Evolutionary conservation across 164 flowering plant species (phyloP).

Genomic region (Paratinospora sagittata): DNA sequence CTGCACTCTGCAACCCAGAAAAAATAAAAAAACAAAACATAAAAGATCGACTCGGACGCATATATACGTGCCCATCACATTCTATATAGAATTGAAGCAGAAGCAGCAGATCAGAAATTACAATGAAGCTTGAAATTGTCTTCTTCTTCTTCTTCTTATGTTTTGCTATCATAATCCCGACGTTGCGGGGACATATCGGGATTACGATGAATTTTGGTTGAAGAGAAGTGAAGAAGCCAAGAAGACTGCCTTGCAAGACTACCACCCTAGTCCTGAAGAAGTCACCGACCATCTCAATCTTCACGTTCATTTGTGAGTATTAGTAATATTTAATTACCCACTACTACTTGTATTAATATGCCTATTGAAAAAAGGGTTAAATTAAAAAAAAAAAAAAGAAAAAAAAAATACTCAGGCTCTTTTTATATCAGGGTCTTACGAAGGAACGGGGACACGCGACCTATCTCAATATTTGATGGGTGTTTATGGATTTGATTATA

Average conservation of each 20-base stretch:
- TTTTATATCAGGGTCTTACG: too few relatives aligned
- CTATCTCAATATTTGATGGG: too few relatives aligned
- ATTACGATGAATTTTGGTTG: constrained; percentile 43
- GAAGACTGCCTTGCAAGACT: constrained; percentile 25
- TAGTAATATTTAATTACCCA: too few relatives aligned
- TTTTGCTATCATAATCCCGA: constrained; percentile 11
- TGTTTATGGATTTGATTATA: too few relatives aligned
- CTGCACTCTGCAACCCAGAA: neutral
- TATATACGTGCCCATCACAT: too few relatives aligned
- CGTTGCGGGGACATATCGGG: constrained; percentile 28
- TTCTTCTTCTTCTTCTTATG: constrained; percentile 16
- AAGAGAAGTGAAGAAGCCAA: constrained; percentile 35
- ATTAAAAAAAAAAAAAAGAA: too few relatives aligned
- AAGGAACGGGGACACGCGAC: too few relatives aligned
- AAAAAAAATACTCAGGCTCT: too few relatives aligned
- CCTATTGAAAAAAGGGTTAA: too few relatives aligned
- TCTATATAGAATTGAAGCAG: too few relatives aligned
- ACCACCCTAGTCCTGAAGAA: constrained; percentile 38
- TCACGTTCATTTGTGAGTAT: constrained; percentile 35
- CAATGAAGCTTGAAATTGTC: neutral
- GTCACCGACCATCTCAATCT: constrained; percentile 34
- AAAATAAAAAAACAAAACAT: neutral
- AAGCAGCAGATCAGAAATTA: neutral
- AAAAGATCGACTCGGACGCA: too few relatives aligned
- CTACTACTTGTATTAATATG: too few relatives aligned